These are phyloP conservation scores for Fusarium burgessii DNA, from an alignment of 2,329 filamentous ascomycete species.

Conservation along the genomic window DNA sequence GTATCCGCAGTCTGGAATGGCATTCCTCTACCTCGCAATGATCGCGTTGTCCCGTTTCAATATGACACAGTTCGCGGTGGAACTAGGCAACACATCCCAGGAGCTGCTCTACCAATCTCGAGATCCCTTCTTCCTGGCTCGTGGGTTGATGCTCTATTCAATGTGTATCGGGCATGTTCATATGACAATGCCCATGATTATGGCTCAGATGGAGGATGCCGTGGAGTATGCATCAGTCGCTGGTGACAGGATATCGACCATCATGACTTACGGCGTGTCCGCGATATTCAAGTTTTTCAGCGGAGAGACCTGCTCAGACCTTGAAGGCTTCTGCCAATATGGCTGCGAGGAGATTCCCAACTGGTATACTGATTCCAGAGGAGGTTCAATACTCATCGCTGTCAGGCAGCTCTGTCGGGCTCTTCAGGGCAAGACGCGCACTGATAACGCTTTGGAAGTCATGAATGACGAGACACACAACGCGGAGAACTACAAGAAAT, in stretches of 20 bases:
- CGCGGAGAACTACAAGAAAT: conserved; percentile 68
- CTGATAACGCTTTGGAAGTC: conserved; percentile 63
- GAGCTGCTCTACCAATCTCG: conserved; percentile 72
- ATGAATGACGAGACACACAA: conserved; percentile 78
- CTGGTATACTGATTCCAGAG: conserved; percentile 78
- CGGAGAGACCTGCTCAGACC: conserved; percentile 75
- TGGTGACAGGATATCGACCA: conserved; percentile 77
- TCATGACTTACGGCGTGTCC: conserved; percentile 77
- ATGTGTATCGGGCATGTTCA: conserved; percentile 79
- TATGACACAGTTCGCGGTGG: conserved; percentile 74
- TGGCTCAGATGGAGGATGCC: conserved; percentile 72
- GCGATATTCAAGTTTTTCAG: conserved; percentile 76
- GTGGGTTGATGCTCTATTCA: conserved; percentile 76
- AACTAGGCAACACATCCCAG: conserved; percentile 72
- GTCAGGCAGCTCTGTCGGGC: conserved; percentile 75
- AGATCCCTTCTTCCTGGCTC: conserved; percentile 74
- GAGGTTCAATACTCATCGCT: conserved; percentile 75
- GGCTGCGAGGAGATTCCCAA: conserved; percentile 79
- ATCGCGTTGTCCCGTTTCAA: conserved; percentile 77
- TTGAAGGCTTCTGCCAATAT: conserved; percentile 78
- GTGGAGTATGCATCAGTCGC: conserved; percentile 74
- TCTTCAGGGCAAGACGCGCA: conserved; percentile 78
- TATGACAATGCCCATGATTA: conserved; percentile 68
- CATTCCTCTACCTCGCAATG: conserved; percentile 75
- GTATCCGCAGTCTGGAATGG: conserved; percentile 77